These are phyloP conservation scores for Atkinsonella texensis DNA, from an alignment of 2,329 filamentous ascomycete species.

Conservation along the genomic window DNA sequence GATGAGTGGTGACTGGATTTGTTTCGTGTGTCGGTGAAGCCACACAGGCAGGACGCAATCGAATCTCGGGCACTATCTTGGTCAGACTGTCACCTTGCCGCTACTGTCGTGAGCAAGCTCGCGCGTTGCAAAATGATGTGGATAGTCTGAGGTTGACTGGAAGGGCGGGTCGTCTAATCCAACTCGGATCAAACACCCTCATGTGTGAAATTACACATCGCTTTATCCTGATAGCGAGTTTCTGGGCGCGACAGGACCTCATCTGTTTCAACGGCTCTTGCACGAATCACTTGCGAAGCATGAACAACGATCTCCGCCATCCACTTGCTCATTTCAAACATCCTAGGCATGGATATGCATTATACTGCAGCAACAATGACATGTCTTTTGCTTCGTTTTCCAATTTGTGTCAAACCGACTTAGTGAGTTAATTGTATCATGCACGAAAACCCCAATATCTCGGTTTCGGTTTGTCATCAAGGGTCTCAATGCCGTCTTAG, in stretches of 20 bases:
- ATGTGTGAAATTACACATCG: neutral
- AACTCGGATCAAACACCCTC: neutral
- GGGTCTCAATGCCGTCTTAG: neutral
- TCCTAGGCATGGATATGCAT: neutral
- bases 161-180: neutral
- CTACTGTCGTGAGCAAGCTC: too few species aligned
- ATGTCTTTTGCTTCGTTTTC: neutral
- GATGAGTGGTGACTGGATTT: neutral
- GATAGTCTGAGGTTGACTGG: neutral
- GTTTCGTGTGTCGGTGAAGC: too few species aligned
- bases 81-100: too few species aligned
- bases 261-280: constrained; percentile 5
- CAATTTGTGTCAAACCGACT: neutral
- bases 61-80: too few species aligned
- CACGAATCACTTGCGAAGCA: neutral
- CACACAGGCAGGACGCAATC: too few species aligned
- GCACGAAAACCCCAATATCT: neutral
- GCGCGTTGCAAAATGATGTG: neutral
- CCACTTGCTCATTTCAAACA: constrained; percentile 1
- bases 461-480: neutral
- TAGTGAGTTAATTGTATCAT: neutral
- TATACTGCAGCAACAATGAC: neutral
- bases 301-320: neutral
- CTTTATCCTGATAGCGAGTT: neutral
- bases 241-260: constrained; percentile 1